phyloP scores from a whole-genome alignment of 257 asterid species.

The Solanum paucissectum region DNA sequence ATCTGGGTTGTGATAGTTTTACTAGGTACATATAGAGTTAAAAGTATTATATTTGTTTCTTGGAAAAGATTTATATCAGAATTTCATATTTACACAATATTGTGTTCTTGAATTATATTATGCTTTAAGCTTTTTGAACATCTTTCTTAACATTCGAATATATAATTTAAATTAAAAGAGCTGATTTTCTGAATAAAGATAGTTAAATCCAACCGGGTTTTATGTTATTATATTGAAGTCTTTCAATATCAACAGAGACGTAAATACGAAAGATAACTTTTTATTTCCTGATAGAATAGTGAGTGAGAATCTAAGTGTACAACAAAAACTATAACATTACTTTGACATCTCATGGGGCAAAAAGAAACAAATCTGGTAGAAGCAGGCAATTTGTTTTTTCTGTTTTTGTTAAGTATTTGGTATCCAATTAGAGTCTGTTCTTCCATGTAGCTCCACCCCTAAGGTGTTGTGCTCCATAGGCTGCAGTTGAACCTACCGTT shows the following conservation, averaged over 20 bases:
- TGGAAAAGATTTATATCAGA: background rate
- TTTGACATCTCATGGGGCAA: background rate
- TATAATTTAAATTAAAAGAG: no score
- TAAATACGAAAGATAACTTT: background rate
- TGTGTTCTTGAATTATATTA: background rate
- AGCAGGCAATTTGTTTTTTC: background rate
- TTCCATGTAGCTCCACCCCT: slow-evolving; percentile 22
- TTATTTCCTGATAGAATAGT: background rate
- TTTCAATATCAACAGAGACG: background rate
- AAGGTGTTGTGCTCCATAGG: slow-evolving; percentile 77
- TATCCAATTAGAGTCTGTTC: background rate
- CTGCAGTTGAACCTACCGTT: slow-evolving; percentile 64
- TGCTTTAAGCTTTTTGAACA: background rate
- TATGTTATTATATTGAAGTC: background rate
- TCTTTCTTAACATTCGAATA: no score
- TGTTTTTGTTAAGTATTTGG: background rate
- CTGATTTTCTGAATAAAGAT: no score
- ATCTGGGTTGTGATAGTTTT: no score
- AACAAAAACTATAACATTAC: background rate
- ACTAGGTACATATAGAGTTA: no score
- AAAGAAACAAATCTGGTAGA: background rate
- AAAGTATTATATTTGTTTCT: no score
- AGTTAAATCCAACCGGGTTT: background rate
- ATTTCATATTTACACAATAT: no score
- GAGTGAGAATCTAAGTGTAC: background rate